These are phyloP conservation scores for Paracamarosporium sp. DNA, from an alignment of 2,329 filamentous ascomycete species.

Conservation along the genomic window DNA sequence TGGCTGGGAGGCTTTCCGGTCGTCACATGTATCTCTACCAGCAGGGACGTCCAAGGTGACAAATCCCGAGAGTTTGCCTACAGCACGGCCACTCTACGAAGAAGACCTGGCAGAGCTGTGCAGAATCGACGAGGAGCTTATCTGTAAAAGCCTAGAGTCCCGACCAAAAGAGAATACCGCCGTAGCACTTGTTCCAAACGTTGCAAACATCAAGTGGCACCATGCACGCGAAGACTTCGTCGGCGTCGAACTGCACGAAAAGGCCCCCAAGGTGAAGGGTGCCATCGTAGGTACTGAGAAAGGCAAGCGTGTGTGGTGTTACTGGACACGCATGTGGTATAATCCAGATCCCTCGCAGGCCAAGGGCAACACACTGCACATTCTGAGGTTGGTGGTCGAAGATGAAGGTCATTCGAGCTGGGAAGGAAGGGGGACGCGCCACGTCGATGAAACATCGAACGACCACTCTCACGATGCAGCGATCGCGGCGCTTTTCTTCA, in stretches of 20 bases:
- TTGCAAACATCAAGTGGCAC: constrained; percentile 76
- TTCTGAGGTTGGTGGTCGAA: constrained; percentile 74
- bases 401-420: constrained; percentile 47
- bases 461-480: constrained; percentile 39
- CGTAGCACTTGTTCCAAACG: constrained; percentile 73
- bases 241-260: constrained; percentile 66
- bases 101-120: constrained; percentile 69
- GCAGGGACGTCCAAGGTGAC: constrained; percentile 39
- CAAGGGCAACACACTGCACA: constrained; percentile 72
- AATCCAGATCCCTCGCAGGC: constrained; percentile 60
- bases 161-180: constrained; percentile 52
- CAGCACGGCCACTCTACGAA: constrained; percentile 59
- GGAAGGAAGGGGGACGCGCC: constrained; percentile 23
- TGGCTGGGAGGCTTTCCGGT: constrained; percentile 79
- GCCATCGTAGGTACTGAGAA: constrained; percentile 64
- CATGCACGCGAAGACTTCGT: constrained; percentile 83
- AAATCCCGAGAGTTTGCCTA: constrained; percentile 15
- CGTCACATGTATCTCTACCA: constrained; percentile 72
- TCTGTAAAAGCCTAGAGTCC: constrained; percentile 62
- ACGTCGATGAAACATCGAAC: constrained; percentile 24
- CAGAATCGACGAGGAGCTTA: constrained; percentile 66
- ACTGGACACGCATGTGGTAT: constrained; percentile 72
- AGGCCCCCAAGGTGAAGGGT: constrained; percentile 69
- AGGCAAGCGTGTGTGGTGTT: constrained; percentile 71
- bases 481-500: constrained; percentile 68